Conservation (phyloP, 306 rosid genomes). For the Dryas alaskensis region DNA sequence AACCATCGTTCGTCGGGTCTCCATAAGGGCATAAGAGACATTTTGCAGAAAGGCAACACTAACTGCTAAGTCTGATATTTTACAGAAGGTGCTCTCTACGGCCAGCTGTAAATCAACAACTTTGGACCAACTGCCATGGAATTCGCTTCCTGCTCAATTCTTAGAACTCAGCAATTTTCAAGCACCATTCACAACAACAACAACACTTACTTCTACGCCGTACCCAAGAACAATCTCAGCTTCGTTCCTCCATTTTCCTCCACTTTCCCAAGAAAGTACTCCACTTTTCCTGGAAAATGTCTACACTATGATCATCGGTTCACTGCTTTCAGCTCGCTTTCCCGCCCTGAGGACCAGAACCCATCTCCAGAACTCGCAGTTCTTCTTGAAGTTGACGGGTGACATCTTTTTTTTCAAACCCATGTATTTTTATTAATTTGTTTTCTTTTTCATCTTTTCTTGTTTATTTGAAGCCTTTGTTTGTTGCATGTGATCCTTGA, state of each 20-base stretch:
- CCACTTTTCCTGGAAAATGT: conserved; percentile 36
- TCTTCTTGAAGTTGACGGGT: conserved; percentile 95
- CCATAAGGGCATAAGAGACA: no score
- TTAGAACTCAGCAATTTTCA: conserved; percentile 23
- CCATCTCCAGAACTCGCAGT: conserved; percentile 59
- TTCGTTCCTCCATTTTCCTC: conserved; percentile 29
- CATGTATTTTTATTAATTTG: not conserved
- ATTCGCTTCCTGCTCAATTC: conserved; percentile 29
- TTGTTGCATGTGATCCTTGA: not conserved
- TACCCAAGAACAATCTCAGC: conserved; percentile 21
- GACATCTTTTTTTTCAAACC: conserved; percentile 7
- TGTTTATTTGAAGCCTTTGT: not conserved
- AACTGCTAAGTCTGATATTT: not conserved
- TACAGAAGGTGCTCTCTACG: not conserved
- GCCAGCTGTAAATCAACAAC: not conserved
- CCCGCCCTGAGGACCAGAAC: conserved; percentile 25
- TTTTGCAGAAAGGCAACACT: no score
- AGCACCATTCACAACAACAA: conserved; percentile 5
- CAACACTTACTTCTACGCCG: conserved; percentile 3
- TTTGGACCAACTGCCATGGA: conserved; percentile 37
- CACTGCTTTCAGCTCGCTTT: conserved; percentile 39
- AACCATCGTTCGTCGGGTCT: no score
- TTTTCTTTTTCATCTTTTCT: not conserved
- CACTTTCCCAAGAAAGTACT: conserved; percentile 19
- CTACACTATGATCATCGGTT: conserved; percentile 32